Base-by-base conservation (phyloP, 202 grass and related monocot species). In the Carex arenaria region DNA sequence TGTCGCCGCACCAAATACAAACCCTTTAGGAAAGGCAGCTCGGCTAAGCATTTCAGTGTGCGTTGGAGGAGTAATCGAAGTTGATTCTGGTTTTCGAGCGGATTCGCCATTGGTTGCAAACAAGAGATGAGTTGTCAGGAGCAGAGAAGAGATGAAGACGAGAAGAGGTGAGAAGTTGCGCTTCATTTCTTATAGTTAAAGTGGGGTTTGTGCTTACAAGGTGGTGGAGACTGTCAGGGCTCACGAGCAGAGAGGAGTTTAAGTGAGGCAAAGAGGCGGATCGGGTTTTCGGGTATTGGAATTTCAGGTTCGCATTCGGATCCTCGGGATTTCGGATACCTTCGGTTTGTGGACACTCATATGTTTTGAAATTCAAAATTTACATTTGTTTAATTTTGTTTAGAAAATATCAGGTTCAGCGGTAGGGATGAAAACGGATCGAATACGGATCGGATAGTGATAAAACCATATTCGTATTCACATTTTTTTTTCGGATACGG, bases 1-100 rank as follows among this genome's bases (percentile, higher is more conserved):
- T 56, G 94, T 83, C 15, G 94, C 94, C 72, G 92, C 92, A 59
- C 94, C 94, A 79, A 97, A 94, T 2, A 91, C 88, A 80, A 97
- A 97, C n/a, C 90, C 90, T 72, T 82, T 80, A 1, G 94, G 92
- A 80, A 97, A 94, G 1, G 82, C 75, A 38, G 71, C 85, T 36
- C 94, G 89, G 81, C 87, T 91, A 17, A 93, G 93, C 54, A 55
- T 87, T 66, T 87, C 88, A 34, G 85, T 1, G 72, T 20, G 12
- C 36, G 17, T 36, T 86, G 53, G 3, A 30, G 51, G 73, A 79
- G 53, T 26, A 79, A 61, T 10, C 17, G 53, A 7, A 38, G 40
- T 51, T 7, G 45, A 28, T 67, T 67, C 10, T 52, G 38, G 49
- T 31, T 7, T 30, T 18, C 32, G 51, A n/a, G 51, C 14, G 13